Evolutionary conservation across 306 rosid species (phyloP).

Genomic region (barrel medic (Medicago truncatula)): MtrunA17r5.0-ANR NC_053046.1:31882501-31883000

Average conservation of each 20-base stretch:
- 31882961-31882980: not conserved
- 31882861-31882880: slow-evolving; percentile 3
- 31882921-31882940: not conserved
- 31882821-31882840: slow-evolving; percentile 27
- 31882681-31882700: slow-evolving; percentile 72
- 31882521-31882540: slow-evolving; percentile 11
- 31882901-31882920: not conserved
- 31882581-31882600: slow-evolving; percentile 27
- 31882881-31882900: not conserved
- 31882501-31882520: slow-evolving; percentile 3
- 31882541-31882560: slow-evolving; percentile 27
- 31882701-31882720: slow-evolving; percentile 99
- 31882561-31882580: slow-evolving; percentile 24
- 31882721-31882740: slow-evolving; percentile 96
- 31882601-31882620: slow-evolving; percentile 24
- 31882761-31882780: slow-evolving; percentile 99
- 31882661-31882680: slow-evolving; percentile 40
- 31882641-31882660: slow-evolving; percentile 21
- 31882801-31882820: slow-evolving; percentile 48
- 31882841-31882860: slow-evolving; percentile 18
- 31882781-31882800: slow-evolving; percentile 98
- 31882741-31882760: slow-evolving; percentile 99
- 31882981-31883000: slow-evolving; percentile 8
- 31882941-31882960: not conserved
- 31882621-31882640: slow-evolving; percentile 32